Base-by-base conservation (phyloP, 148 eudicot species). In the Rhododendron simsii region DNA sequence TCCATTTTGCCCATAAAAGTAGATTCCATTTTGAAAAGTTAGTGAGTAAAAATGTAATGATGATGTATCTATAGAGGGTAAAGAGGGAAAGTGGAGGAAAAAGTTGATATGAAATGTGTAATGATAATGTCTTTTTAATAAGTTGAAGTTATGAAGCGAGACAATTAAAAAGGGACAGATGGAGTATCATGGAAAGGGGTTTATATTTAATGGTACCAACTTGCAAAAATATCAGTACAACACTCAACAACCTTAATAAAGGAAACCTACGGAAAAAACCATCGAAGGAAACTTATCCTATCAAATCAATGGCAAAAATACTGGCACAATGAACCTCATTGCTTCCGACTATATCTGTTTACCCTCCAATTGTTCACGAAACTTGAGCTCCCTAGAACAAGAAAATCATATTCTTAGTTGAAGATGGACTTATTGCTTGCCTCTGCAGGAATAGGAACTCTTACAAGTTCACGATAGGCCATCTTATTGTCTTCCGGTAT, bases 301-400 rank as follows among this genome's bases (percentile, higher is more conserved):
- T 39, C 26, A 3, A 39, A 39, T 18, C 79, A 76, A 76, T 23
- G 8, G 48, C 44, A 76, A 15, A 76, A 18, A 18, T 16, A 76
- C 23, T 39, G 39, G 44, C 21, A 76, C 79, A 76, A 20, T 35
- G 78, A 76, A 39, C 63, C 12, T 59, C 28, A 61, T 59, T 21
- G 61, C 45, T 51, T 86, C 67, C 7, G 44, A 28, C 48, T 41
- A 20, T 83, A 53, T 86, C 44, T 45, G 48, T 65, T 51, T 21
- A 21, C 85, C 83, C 82, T 33, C 28, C 35, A 82, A 48, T 78
- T 83, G 14, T 85, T 86, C 41, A 82, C 80, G 11, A 81, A 48
- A 74, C 78, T 89, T 21, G 59, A 83, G 74, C 87, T 90, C 20
- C 93, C 91, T 5, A 90, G 88, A 7, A 91, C 81, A 2, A 93